These are phyloP conservation scores for Mucor racemosus DNA, from an alignment of 371 early-diverging fungal species.

Conservation along the genomic window DNA sequence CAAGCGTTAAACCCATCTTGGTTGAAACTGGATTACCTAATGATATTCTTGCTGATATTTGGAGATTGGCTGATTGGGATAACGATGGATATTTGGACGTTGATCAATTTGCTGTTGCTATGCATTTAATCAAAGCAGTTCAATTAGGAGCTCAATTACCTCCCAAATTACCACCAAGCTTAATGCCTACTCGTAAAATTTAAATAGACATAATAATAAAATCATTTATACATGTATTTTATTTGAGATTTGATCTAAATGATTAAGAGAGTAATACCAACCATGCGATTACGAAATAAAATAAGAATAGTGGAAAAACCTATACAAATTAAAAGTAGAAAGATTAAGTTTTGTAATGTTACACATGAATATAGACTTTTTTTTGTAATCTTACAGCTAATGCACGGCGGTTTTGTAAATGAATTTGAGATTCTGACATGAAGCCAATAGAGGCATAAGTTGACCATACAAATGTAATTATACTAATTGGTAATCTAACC, in stretches of 20 bases:
- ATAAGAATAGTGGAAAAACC: conserved; percentile 86
- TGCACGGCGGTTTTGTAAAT: conserved; percentile 77
- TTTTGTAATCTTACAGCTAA: conserved; percentile 66
- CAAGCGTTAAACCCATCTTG: conserved; percentile 58
- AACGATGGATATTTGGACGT: conserved; percentile 69
- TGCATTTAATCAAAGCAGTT: conserved; percentile 61
- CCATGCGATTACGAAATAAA: conserved; percentile 94
- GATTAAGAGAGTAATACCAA: conserved; percentile 73
- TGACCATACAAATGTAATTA: conserved; percentile 81
- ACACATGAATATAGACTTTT: no score
- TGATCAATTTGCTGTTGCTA: conserved; percentile 71
- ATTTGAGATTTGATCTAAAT: neutral
- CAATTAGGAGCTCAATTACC: conserved; percentile 56
- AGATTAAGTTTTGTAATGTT: neutral
- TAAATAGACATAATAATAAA: conserved; percentile 34
- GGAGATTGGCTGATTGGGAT: conserved; percentile 74
- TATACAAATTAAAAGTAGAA: neutral
- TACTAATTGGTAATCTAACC: conserved; percentile 71
- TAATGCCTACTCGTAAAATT: conserved; percentile 37
- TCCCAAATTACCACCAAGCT: conserved; percentile 49
- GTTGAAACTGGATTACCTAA: conserved; percentile 59
- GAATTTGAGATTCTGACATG: conserved; percentile 69
- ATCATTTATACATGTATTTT: neutral
- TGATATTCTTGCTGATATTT: conserved; percentile 62
- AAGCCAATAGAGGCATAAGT: conserved; percentile 91